Evolutionary conservation across 495 filamentous ascomycete genomes (phyloP).

Genomic region (Immersiella caudata): DNA sequence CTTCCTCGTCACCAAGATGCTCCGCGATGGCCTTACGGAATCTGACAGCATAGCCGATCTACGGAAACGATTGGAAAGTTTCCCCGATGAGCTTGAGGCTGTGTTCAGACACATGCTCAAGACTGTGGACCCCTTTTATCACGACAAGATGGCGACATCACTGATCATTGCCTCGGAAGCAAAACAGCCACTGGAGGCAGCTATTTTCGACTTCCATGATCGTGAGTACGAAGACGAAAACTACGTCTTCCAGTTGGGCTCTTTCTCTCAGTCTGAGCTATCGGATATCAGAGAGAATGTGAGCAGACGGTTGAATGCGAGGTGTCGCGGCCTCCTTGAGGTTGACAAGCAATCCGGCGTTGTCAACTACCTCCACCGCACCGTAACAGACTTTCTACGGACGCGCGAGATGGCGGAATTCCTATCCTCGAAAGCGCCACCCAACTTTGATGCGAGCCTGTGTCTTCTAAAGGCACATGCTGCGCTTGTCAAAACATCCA

Average conservation of each 20-base stretch:
- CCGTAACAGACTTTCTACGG: not conserved
- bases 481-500: too few relatives aligned
- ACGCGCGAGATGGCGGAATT: not conserved
- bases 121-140: conserved; percentile 23
- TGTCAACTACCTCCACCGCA: not conserved
- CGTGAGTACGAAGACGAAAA: not conserved
- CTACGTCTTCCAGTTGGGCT: not conserved
- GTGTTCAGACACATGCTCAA: conserved; percentile 34
- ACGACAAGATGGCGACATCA: conserved; percentile 3
- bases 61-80: conserved; percentile 23
- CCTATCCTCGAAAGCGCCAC: not conserved
- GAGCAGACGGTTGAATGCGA: not conserved
- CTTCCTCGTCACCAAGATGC: conserved; percentile 35
- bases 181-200: not conserved
- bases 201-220: not conserved
- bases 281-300: not conserved
- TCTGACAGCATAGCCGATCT: conserved; percentile 35
- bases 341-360: not conserved
- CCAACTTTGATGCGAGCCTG: too few relatives aligned
- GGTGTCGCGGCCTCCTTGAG: not conserved
- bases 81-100: conserved; percentile 34
- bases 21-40: conserved; percentile 38
- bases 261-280: not conserved
- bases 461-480: too few relatives aligned
- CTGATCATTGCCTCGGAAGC: not conserved